A percentile compares a stretch with the other conserved stretches of the same genome.
Evolutionary conservation across 441 rosid genomes (phyloP).

Genomic region (Bocquillonia castaneifolia): DNA sequence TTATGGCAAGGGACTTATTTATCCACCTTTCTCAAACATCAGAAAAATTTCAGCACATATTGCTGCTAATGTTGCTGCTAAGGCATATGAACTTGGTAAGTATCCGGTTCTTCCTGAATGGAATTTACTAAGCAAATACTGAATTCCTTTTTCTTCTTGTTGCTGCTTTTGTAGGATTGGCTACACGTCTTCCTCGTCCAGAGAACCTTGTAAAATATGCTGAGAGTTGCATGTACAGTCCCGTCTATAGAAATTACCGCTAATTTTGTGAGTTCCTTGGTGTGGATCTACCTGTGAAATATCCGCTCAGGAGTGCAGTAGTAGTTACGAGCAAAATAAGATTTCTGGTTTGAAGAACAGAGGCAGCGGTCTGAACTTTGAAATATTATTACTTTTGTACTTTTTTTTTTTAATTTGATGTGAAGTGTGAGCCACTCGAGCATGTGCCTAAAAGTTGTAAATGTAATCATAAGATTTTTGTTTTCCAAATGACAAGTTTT

Average conservation of each 20-base stretch:
- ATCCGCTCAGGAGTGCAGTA: no score
- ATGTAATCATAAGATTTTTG: no score
- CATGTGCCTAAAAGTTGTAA: background rate
- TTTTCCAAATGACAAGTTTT: no score
- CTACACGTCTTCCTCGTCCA: slow-evolving; percentile 78
- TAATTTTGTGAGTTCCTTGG: slow-evolving; percentile 16
- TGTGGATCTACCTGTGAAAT: background rate
- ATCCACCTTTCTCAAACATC: slow-evolving; percentile 80
- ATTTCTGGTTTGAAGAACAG: background rate
- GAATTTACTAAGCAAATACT: background rate
- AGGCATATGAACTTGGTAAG: slow-evolving; percentile 80
- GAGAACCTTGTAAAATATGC: slow-evolving; percentile 72
- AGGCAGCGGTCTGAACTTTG: background rate
- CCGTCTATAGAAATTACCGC: slow-evolving; percentile 62
- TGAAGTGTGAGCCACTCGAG: background rate
- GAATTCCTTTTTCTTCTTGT: background rate
- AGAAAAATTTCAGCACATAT: slow-evolving; percentile 77
- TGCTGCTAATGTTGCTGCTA: slow-evolving; percentile 81
- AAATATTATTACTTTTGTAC: background rate
- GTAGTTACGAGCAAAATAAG: background rate
- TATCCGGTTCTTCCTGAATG: background rate
- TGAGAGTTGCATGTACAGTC: slow-evolving; percentile 93
- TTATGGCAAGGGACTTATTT: slow-evolving; percentile 60
- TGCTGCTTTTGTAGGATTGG: slow-evolving; percentile 46
- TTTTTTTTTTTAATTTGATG: slow-evolving; percentile 1